Evolutionary conservation across 345 rosid genomes (phyloP), one percentile per base, ranked within the genome.

Genomic region (Pistacia atlantica): DNA sequence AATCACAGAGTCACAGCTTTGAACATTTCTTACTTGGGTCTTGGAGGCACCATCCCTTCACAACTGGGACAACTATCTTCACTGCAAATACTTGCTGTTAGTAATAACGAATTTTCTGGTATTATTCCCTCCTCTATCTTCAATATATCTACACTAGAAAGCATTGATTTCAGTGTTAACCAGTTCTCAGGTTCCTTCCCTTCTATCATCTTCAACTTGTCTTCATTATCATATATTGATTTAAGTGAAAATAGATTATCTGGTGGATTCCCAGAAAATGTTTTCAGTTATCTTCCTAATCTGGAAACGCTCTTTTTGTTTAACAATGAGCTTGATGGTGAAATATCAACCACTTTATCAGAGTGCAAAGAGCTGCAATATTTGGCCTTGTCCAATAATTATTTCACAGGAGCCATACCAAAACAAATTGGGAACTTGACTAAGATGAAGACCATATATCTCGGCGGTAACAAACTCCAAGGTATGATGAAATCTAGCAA

Each of bases 31-130:
- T 1, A 17, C 57, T 55, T 71, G 25, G 25, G 31, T 35, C 74
- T 80, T 45, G 11, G n/a, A n/a, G 76, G 76, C 51, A 31, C 52
- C 57, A 20, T 77, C 42, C 75, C 79, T 17, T 20, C 74, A 8
- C 55, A 56, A 22, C 16, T 77, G 31, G 46, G 49, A 35, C 54
- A n/a, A 11, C 16, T 68, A 11, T 75, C 76, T 8, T 56, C 64
- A n/a, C 54, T 75, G 0, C n/a, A n/a, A 33, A 22, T 4, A 17
- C 17, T 79, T 2, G 8, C 46, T 63, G 48, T 74, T 48, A 55
- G 72, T 0, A 5, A 35, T 52, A 80, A 75, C 60, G 42, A 13
- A 4, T 16, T 73, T 10, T 16, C 17, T 6, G 77, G 77, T 14
- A 6, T 59, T 33, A 25, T 74, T 17, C 77, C 77, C 55, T 11